Base-by-base conservation (phyloP, 164 flowering plant species). In the Berberis thunbergii region DNA sequence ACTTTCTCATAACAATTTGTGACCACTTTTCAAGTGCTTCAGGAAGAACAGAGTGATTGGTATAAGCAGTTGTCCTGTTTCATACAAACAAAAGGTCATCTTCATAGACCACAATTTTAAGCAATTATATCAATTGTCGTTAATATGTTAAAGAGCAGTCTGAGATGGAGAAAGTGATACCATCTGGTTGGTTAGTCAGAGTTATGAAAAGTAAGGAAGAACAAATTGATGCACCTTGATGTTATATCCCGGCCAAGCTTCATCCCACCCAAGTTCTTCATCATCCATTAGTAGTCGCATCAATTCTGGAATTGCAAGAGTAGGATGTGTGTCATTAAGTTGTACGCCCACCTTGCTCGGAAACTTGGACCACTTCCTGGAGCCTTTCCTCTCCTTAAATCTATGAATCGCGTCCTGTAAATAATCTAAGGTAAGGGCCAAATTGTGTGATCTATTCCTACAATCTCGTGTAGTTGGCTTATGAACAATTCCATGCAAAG, bases 21-120 rank as follows among this genome's bases (percentile, higher is more conserved):
- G 99, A 89, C 99, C 99, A 94, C 72, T 94, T 94, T 81, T 94
- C 97, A 48, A 94, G 88, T 38, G 99, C 99, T 75, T 94, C 97
- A 62, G 97, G 99, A 44, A 94, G 96, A 69, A 94, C 97, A 5
- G 99, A 91, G 77, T 94, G 99, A 74, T 94, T 94, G 66, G 99
- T 94, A 65, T 94, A 94, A 54, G 99, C 96, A 70, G 91, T 74
- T 52, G 99, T 89, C 85, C 99, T 94, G 87, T 64, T 67, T 61
- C 68, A 69, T 7, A 41, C 64, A 53, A 42, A 57, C 7, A 26
- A 57, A 57, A 1, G 42, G 10, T 10, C 54, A 52, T 52, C 10
- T 52, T 50, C 12, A 10, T 10, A 4, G 54, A 52, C 12, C n/a
- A 52, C n/a, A 7, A 50, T n/a, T 4, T 50, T 26, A 26, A 52